Evolutionary conservation across 768 basidiomycete genomes (phyloP), one percentile per base, ranked within the genome.

Genomic region (Asterophora lycoperdoides): DNA sequence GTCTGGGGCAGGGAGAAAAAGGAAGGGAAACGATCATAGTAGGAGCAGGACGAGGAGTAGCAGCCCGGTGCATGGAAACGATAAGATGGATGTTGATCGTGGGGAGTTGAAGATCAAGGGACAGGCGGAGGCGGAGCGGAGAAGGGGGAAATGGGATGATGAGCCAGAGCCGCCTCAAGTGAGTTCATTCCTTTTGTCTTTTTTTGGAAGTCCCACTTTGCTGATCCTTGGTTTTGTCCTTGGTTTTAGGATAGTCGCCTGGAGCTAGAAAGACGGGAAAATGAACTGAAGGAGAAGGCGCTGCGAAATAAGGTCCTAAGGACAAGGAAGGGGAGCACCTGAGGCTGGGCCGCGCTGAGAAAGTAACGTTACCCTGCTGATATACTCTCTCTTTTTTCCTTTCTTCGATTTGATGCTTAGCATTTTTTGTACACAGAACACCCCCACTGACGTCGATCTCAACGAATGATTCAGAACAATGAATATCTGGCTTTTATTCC

Each of bases 241-340:
- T n/a, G n/a, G n/a, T n/a, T 59, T 26, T 49, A 63, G 64, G 58
- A 40, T 36, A 48, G 48, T 19, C 69, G 59, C 45, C 59, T 60
- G 18, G 87, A 87, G 30, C 68, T 92, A 38, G 79, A 81, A 57
- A 78, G 71, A 55, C 67, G 84, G 49, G 89, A 92, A 60, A 89
- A 78, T 54, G 89, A 92, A 60, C 61, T 91, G 51, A 91, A 89
- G 62, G 89, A 92, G 57, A 80, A 71, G 61, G 87, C 89, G 11
- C 64, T 92, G 61, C 77, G 89, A 59, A 90, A 91, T 60, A 92
- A 92, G 62, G 89, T 92, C 45, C 67, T 78, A 60, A 74, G 84
- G 60, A 86, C 84, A 26, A 72, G 87, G 55, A 88, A 85, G 62
- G 68, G 60, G 30, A 66, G 56, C 41, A 58, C 38, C 46, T 52